A percentile compares a stretch with the other conserved stretches of the same genome.
Evolutionary conservation across 2,329 filamentous ascomycete genomes (phyloP).

Genomic region (Scleromitrula shiraiana): DNA sequence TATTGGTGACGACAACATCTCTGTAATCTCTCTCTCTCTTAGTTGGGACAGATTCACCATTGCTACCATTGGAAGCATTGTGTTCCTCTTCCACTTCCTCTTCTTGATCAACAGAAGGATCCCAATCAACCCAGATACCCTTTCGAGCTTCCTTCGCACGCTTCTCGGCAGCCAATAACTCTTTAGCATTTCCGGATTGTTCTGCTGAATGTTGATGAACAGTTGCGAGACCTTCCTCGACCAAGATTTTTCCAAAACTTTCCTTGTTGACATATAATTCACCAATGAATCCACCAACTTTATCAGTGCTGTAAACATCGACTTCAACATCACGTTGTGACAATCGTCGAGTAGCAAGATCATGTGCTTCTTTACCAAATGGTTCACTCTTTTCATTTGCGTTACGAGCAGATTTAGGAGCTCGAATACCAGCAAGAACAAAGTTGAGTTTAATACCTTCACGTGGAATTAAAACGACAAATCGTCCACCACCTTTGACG

Average conservation of each 20-base stretch:
- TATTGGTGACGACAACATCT: slow-evolving; percentile 85
- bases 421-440: slow-evolving; percentile 86
- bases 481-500: slow-evolving; percentile 93
- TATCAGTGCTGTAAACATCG: slow-evolving; percentile 90
- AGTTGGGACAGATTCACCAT: slow-evolving; percentile 43
- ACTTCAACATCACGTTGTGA: slow-evolving; percentile 95
- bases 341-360: slow-evolving; percentile 80
- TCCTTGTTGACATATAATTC: slow-evolving; percentile 89
- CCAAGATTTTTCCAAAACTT: slow-evolving; percentile 85
- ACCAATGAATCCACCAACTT: slow-evolving; percentile 95
- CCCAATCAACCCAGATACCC: slow-evolving; percentile 89
- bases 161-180: slow-evolving; percentile 81
- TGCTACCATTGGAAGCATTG: slow-evolving; percentile 44
- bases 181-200: slow-evolving; percentile 81
- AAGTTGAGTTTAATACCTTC: slow-evolving; percentile 94
- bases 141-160: slow-evolving; percentile 83
- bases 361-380: slow-evolving; percentile 89
- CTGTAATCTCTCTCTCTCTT: slow-evolving; percentile 79
- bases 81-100: slow-evolving; percentile 44
- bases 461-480: slow-evolving; percentile 83
- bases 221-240: slow-evolving; percentile 88
- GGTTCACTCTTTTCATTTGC: slow-evolving; percentile 79
- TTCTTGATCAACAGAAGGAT: slow-evolving; percentile 75
- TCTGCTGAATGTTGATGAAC: slow-evolving; percentile 95
- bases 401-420: slow-evolving; percentile 74